These are phyloP conservation scores for Kwoniella shandongensis DNA, from an alignment of 768 basidiomycete genomes.

Conservation along the genomic window DNA sequence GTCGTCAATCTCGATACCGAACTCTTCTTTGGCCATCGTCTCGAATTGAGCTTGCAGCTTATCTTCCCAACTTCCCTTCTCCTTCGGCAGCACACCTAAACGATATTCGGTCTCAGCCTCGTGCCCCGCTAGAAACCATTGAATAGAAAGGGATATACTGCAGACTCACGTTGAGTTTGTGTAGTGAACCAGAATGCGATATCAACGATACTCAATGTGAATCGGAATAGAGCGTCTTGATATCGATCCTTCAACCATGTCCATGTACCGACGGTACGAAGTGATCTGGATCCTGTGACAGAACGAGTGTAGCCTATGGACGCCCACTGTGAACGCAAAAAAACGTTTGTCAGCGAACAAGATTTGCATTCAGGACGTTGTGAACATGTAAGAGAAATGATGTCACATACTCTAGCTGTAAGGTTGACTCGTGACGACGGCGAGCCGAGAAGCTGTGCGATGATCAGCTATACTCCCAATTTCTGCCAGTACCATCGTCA, in stretches of 20 bases:
- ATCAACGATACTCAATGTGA: constrained; percentile 69
- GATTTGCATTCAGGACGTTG: too few species aligned
- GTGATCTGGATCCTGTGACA: constrained; percentile 56
- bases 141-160: neutral
- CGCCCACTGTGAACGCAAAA: constrained; percentile 39
- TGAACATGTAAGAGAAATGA: constrained; percentile 3
- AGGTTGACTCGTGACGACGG: constrained; percentile 90
- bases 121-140: too few species aligned
- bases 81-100: constrained; percentile 55
- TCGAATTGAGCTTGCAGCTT: constrained; percentile 66
- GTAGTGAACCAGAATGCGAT: constrained; percentile 67
- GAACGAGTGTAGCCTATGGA: constrained; percentile 60
- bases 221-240: constrained; percentile 64
- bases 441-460: constrained; percentile 68
- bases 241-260: constrained; percentile 50
- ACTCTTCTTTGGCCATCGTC: constrained; percentile 69
- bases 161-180: constrained; percentile 56
- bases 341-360: neutral
- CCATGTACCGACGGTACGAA: constrained; percentile 42
- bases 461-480: neutral
- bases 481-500: too few species aligned
- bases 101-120: too few species aligned
- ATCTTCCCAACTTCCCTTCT: constrained; percentile 68
- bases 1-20: constrained; percentile 72
- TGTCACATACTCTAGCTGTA: constrained; percentile 74